phyloP scores from a whole-genome alignment of 2,329 filamentous ascomycete genomes.

The Dothistroma septosporum region DNA sequence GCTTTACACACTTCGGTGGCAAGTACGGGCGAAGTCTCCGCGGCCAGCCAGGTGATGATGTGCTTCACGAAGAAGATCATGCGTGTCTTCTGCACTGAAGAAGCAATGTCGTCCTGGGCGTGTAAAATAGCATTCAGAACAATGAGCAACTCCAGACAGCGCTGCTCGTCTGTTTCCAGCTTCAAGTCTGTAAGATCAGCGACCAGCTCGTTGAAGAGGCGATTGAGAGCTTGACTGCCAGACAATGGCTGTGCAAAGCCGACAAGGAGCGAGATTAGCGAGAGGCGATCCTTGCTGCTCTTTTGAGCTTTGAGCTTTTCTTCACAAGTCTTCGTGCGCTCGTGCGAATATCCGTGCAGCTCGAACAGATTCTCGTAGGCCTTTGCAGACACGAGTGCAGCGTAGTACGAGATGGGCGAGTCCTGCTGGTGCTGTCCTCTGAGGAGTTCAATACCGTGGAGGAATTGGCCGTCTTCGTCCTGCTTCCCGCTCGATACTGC shows the following conservation, averaged over 20 bases:
- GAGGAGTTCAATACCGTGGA: slow-evolving; percentile 12
- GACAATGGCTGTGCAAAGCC: slow-evolving; percentile 49
- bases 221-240: slow-evolving; percentile 45
- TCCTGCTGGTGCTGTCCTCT: neutral
- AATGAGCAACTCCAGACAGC: slow-evolving; percentile 45
- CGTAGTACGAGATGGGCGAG: slow-evolving; percentile 39
- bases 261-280: slow-evolving; percentile 46
- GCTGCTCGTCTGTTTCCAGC: slow-evolving; percentile 31
- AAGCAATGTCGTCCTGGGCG: slow-evolving; percentile 46
- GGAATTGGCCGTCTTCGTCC: neutral
- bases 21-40: slow-evolving; percentile 46
- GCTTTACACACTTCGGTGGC: slow-evolving; percentile 54
- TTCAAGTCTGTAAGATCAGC: slow-evolving; percentile 54
- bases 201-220: slow-evolving; percentile 58
- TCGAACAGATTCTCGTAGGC: slow-evolving; percentile 41
- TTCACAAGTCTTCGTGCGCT: slow-evolving; percentile 36
- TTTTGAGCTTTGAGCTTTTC: slow-evolving; percentile 31
- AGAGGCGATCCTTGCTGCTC: slow-evolving; percentile 42
- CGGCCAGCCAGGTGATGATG: slow-evolving; percentile 66
- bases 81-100: slow-evolving; percentile 56
- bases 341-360: slow-evolving; percentile 38
- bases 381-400: slow-evolving; percentile 38
- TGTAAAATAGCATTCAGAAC: slow-evolving; percentile 53
- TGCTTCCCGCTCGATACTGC: neutral
- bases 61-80: slow-evolving; percentile 80